A percentile compares a stretch with the other conserved stretches of the same genome.
phyloP scores from a whole-genome alignment of 2,329 filamentous ascomycete species.

The Passalora sequoiae region DNA sequence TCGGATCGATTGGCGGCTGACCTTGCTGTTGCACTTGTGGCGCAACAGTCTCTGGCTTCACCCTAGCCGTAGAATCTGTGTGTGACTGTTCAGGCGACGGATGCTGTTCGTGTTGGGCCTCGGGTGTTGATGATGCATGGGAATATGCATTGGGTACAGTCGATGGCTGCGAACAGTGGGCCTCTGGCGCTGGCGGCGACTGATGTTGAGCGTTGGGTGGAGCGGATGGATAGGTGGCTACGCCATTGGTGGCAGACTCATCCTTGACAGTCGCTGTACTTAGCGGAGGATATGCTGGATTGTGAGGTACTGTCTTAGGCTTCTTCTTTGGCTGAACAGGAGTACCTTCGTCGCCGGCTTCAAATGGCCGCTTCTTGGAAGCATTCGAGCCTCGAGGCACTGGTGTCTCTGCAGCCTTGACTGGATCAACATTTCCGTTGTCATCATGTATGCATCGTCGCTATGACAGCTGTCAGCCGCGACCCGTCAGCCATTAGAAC shows the following conservation, averaged over 20 bases:
- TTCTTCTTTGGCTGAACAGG: slow-evolving; percentile 26
- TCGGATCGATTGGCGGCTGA: slow-evolving; percentile 23
- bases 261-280: slow-evolving; percentile 10
- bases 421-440: slow-evolving; percentile 57
- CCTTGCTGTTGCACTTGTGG: slow-evolving; percentile 7
- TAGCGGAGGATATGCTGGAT: background rate
- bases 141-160: background rate
- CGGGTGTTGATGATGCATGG: background rate
- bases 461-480: too few species aligned
- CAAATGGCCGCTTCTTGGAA: slow-evolving; percentile 49
- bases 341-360: slow-evolving; percentile 32
- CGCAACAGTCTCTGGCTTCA: slow-evolving; percentile 5
- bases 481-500: too few species aligned
- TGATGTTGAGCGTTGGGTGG: background rate
- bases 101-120: background rate
- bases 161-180: background rate
- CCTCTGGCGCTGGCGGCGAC: background rate
- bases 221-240: background rate
- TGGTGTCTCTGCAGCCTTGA: slow-evolving; percentile 58
- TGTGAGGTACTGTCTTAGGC: slow-evolving; percentile 12
- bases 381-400: slow-evolving; percentile 54
- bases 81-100: background rate
- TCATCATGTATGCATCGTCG: slow-evolving; percentile 64
- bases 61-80: slow-evolving; percentile 2
- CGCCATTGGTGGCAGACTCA: slow-evolving; percentile 2